Base-by-base conservation (phyloP, 805 yeast genomes). In the Brettanomyces bruxellensis region DNA sequence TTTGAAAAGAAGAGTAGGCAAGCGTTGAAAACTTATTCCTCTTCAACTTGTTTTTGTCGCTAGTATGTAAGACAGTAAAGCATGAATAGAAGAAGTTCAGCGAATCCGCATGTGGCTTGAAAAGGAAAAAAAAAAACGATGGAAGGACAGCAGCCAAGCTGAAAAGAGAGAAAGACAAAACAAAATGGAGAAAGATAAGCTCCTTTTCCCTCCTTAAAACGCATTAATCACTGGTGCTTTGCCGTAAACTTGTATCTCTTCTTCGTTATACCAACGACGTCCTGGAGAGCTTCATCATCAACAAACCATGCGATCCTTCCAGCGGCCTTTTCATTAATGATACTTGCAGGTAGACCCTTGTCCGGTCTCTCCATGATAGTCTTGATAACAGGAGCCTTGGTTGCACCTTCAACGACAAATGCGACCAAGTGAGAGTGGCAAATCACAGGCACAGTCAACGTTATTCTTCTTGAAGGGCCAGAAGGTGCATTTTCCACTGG, bases 291-390 rank as follows among this genome's bases (percentile, higher is more conserved):
- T 54, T 83, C 96, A 57, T 88, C 86, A 63, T 91, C 99, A 34
- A 91, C 97, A 70, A 91, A 91, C 99, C 99, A 91, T 6, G 90
- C 79, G 4, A 91, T 96, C 66, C 85, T 83, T 13, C 97, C 97
- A 1, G 95, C 96, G n/a, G 96, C 95, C 30, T 86, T 86, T 66
- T 89, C 97, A 61, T 90, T 90, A 46, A 91, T 96, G 48, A 91
- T 83, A 49, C 93, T 81, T 50, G 93, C 85, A 35, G 99, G 99
- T 49, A 91, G 74, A 1, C 96, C 96, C 70, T 89, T 89, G 61
- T 93, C 98, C 3, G 97, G 97, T 60, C 96, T 78, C 68, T 91
- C 98, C 88, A 91, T 85, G 47, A 91, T 90, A 11, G 83, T 86
- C 60, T 87, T 82, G 60, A 91, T 77, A 45, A 91, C 82, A 3